These are phyloP conservation scores for Auricularia sp. DNA, from an alignment of 768 basidiomycete genomes.

Conservation along the genomic window DNA sequence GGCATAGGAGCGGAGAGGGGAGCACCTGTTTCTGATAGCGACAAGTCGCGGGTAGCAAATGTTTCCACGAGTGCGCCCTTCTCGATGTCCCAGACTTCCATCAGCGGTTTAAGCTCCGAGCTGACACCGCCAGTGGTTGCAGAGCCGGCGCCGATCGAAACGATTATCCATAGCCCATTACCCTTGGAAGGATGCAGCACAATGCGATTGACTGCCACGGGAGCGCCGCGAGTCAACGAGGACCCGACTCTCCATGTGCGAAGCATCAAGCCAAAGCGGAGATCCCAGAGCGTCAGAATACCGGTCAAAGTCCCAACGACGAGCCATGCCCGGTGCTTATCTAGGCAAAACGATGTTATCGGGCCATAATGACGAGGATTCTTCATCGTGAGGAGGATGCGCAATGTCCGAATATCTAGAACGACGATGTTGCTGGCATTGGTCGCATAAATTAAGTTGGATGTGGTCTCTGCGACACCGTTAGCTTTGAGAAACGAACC, in stretches of 20 bases:
- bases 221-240: conserved; percentile 11
- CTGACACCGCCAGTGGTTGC: conserved; percentile 3
- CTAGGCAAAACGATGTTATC: conserved; percentile 75
- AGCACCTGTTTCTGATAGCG: conserved; percentile 36
- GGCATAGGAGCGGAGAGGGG: conserved; percentile 38
- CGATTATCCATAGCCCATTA: conserved; percentile 82
- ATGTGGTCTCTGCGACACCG: conserved; percentile 46
- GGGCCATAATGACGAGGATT: conserved; percentile 82
- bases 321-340: conserved; percentile 79
- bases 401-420: conserved; percentile 81
- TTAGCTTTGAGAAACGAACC: background rate
- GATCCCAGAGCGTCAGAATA: conserved; percentile 85
- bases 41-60: conserved; percentile 39
- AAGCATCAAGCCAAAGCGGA: conserved; percentile 81
- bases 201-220: background rate
- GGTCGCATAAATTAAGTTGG: conserved; percentile 79
- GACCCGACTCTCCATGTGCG: conserved; percentile 74
- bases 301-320: conserved; percentile 81
- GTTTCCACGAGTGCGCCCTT: conserved; percentile 68
- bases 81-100: conserved; percentile 94
- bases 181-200: conserved; percentile 80
- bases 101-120: conserved; percentile 27
- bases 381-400: conserved; percentile 60
- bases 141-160: conserved; percentile 49
- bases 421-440: conserved; percentile 66